These are phyloP conservation scores for Trifolium pratense DNA, from an alignment of 306 rosid species.

Conservation along the genomic window DNA sequence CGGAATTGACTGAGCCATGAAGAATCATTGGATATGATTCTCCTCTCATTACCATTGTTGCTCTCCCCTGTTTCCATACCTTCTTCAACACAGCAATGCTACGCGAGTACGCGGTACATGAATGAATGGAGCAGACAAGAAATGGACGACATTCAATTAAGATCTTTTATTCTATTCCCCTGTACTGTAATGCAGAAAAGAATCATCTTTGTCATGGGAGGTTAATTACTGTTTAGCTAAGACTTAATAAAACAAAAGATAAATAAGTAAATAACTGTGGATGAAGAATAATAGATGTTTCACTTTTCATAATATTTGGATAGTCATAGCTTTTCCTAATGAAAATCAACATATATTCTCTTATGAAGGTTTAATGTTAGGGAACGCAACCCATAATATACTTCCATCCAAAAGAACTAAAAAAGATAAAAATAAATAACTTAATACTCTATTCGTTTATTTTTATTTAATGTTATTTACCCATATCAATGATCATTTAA, in stretches of 20 bases:
- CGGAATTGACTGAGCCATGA: conserved; percentile 78
- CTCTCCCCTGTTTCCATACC: conserved; percentile 62
- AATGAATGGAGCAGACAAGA: conserved; percentile 36
- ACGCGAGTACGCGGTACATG: conserved; percentile 34
- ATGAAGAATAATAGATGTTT: conserved; percentile 1
- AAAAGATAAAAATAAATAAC: too few species aligned
- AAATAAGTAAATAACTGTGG: conserved; percentile 4
- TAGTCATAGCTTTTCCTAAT: not conserved
- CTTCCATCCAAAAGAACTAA: too few species aligned
- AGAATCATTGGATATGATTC: conserved; percentile 45
- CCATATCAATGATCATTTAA: too few species aligned
- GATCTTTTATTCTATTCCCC: conserved; percentile 22
- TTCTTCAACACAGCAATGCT: conserved; percentile 43
- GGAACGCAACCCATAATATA: not conserved
- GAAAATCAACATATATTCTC: conserved; percentile 1
- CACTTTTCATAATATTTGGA: not conserved
- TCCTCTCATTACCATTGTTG: conserved; percentile 45
- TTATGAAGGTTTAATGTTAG: not conserved
- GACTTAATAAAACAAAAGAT: conserved; percentile 32
- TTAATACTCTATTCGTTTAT: too few species aligned
- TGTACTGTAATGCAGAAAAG: conserved; percentile 37
- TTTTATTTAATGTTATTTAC: too few species aligned
- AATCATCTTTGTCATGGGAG: conserved; percentile 35
- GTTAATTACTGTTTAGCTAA: conserved; percentile 34
- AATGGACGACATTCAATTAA: conserved; percentile 27